Base-by-base conservation (phyloP, 108 stramenopile genomes). In the Cyclostephanos tholiformis region DNA sequence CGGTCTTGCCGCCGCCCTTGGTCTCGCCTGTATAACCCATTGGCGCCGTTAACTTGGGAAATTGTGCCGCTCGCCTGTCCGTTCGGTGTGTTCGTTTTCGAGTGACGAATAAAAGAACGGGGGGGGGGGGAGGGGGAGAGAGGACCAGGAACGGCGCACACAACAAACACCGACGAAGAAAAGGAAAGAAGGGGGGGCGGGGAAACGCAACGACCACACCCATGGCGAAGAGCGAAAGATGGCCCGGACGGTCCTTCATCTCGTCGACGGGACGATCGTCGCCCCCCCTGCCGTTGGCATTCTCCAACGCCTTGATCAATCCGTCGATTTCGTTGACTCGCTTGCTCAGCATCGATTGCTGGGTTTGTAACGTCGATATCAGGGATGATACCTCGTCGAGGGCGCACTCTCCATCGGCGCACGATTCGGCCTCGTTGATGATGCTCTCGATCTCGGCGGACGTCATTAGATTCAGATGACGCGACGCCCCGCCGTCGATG, bases 31-130 rank as follows among this genome's bases (percentile, higher is more conserved):
- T 75, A 74, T 83, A 93, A 51, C 92, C 92, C 50, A 75, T 88
- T 17, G 92, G 86, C 68, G 73, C 74, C 19, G 77, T 72, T 23
- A 89, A 78, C 11, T 87, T 74, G 17, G 91, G 91, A 51, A 92
- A 65, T 92, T 83, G 69, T 90, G 88, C 87, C 88, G 76, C 83
- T 84, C 10, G 92, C 88, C 82, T 90, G n/a, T n/a, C n/a, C 90
- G 81, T 84, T 84, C 80, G 75, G 41, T 56, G 50, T 20, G 25
- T 53, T 13, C 3, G 32, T 32, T 32, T 32, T 32, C 32, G 32
- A 2, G 32, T 4, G 32, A 32, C 3, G 32, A 32, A 4, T 2
- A 32, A 32, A 2, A 4, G 32, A 4, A 32, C 32, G 32, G 32
- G 32, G 32, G 4, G 32, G 4, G 32, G 4, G 32, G 32, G 32